A percentile compares a stretch with the other conserved stretches of the same genome.
These are phyloP conservation scores for Linderniella brevidens DNA, from an alignment of 257 asterid genomes.

Conservation along the genomic window DNA sequence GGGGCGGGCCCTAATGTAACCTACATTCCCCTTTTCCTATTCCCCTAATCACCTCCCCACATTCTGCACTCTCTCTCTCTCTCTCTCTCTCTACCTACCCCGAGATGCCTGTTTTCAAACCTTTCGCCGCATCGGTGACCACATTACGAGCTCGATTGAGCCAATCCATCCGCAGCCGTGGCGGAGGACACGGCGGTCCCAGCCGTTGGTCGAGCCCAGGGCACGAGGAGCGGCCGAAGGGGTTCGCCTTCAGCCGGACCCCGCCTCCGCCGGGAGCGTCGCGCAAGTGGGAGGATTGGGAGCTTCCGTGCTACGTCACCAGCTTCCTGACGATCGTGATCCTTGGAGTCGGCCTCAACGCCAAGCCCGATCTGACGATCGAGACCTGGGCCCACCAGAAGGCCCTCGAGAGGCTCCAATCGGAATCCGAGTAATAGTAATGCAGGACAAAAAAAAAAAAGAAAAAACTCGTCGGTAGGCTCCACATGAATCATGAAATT, in stretches of 20 bases:
- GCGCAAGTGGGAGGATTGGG: constrained; percentile 76
- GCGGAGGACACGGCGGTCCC: constrained; percentile 37
- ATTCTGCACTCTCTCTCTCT: neutral
- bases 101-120: constrained; percentile 38
- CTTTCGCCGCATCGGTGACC: constrained; percentile 43
- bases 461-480: too few species aligned
- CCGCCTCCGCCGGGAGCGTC: constrained; percentile 48
- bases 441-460: too few species aligned
- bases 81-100: constrained; percentile 5
- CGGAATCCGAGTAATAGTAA: constrained; percentile 22
- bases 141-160: constrained; percentile 36
- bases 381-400: constrained; percentile 98
- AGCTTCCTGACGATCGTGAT: constrained; percentile 68
- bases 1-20: too few species aligned
- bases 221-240: constrained; percentile 66
- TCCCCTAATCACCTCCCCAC: too few species aligned
- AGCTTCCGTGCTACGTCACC: constrained; percentile 80
- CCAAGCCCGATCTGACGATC: constrained; percentile 85
- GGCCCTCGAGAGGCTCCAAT: constrained; percentile 82
- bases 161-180: constrained; percentile 39
- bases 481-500: too few species aligned
- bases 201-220: constrained; percentile 40
- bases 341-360: constrained; percentile 85
- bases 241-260: constrained; percentile 43
- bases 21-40: too few species aligned